Conservation (phyloP, 2,329 filamentous ascomycete species). For the Pyrenochaeta sp. region DNA sequence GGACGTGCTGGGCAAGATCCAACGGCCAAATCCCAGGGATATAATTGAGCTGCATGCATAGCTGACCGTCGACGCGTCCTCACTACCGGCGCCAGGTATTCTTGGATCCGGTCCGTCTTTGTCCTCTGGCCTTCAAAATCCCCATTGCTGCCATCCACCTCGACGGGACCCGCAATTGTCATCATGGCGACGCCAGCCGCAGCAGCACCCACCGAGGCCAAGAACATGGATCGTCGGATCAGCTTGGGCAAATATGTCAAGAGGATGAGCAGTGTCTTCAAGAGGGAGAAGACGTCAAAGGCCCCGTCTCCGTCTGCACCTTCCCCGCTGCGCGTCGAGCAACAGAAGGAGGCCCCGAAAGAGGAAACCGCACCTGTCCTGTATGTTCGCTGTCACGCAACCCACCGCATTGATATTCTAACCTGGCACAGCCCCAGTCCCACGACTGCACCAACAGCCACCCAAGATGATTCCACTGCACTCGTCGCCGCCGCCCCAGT, state of each 20-base stretch:
- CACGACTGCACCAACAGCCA: not conserved
- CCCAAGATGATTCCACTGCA: constrained; percentile 10
- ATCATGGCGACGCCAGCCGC: constrained; percentile 38
- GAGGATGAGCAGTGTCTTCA: constrained; percentile 50
- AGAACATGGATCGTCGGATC: constrained; percentile 38
- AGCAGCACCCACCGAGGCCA: constrained; percentile 21
- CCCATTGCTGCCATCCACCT: constrained; percentile 6
- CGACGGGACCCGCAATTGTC: not conserved
- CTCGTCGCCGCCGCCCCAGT: constrained; percentile 12
- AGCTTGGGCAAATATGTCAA: constrained; percentile 50
- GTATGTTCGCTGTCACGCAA: constrained; percentile 8
- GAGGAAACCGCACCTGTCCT: constrained; percentile 8
- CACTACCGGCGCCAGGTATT: constrained; percentile 3
- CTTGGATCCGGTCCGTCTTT: constrained; percentile 5
- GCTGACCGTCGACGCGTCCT: constrained; percentile 21
- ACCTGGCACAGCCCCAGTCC: constrained; percentile 10
- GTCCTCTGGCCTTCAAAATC: constrained; percentile 1
- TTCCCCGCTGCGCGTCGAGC: constrained; percentile 10
- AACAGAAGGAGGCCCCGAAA: constrained; percentile 8
- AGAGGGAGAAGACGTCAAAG: constrained; percentile 40
- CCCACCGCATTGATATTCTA: no score
- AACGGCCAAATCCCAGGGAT: constrained; percentile 31
- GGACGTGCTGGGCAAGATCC: constrained; percentile 39
- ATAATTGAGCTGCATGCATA: constrained; percentile 32
- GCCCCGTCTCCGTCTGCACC: constrained; percentile 9